phyloP scores from a whole-genome alignment of 805 yeast genomes.

The Wickerhamomyces silvicola region DNA sequence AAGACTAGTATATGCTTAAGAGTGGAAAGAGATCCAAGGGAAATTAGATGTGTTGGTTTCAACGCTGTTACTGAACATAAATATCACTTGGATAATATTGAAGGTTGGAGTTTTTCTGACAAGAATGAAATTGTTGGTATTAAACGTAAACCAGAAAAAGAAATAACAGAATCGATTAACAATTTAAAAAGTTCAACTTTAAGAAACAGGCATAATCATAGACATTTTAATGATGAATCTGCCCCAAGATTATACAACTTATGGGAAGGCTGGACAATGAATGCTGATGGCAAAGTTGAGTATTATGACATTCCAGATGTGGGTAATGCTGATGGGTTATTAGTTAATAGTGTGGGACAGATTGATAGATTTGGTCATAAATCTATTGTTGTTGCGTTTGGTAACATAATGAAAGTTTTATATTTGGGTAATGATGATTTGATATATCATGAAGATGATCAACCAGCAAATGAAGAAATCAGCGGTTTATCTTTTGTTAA shows the following conservation, averaged over 20 bases:
- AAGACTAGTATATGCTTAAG: slow-evolving; percentile 77
- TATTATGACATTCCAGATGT: slow-evolving; percentile 53
- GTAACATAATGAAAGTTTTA: slow-evolving; percentile 63
- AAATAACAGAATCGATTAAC: slow-evolving; percentile 15
- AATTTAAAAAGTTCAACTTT: slow-evolving; percentile 9
- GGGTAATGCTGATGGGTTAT: slow-evolving; percentile 33
- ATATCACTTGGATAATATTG: slow-evolving; percentile 60
- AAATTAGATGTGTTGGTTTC: slow-evolving; percentile 83
- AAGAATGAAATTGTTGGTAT: slow-evolving; percentile 71
- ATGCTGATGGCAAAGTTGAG: slow-evolving; percentile 55
- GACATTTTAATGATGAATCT: slow-evolving; percentile 10
- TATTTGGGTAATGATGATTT: slow-evolving; percentile 73
- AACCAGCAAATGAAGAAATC: slow-evolving; percentile 32
- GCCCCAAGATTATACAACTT: slow-evolving; percentile 32
- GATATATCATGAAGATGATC: slow-evolving; percentile 50
- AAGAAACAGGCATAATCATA: slow-evolving; percentile 9
- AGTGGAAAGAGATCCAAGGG: slow-evolving; percentile 90
- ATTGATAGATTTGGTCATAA: slow-evolving; percentile 70
- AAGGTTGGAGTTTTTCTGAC: slow-evolving; percentile 75
- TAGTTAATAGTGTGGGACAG: slow-evolving; percentile 53
- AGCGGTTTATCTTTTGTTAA: slow-evolving; percentile 47
- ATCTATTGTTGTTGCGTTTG: slow-evolving; percentile 68
- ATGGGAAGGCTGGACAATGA: slow-evolving; percentile 84
- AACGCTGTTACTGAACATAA: slow-evolving; percentile 66
- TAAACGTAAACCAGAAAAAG: slow-evolving; percentile 35